Base-by-base conservation (phyloP, 306 rosid genomes). In the Begonia peltatifolia region DNA sequence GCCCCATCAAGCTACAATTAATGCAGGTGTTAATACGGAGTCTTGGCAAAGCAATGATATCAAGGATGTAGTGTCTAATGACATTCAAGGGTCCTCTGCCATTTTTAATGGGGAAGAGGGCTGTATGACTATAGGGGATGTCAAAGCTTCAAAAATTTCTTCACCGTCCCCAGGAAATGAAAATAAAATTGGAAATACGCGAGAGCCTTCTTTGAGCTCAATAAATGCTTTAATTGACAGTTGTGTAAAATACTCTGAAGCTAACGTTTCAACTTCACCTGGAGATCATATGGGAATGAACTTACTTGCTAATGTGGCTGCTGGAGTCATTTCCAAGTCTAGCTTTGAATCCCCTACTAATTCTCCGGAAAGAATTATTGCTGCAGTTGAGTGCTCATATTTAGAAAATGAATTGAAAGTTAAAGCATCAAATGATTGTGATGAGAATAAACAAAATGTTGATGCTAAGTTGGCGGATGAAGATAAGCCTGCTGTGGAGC, bases 251-350 rank as follows among this genome's bases (percentile, higher is more conserved):
- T 63, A 66, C 71, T 81, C 96, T 23, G 88, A 84, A 73, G 74
- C 79, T 18, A 79, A 60, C 67, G 55, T 73, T 55, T 63, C 78
- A 58, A 63, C 65, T 30, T 76, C 88, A 18, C 70, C 64, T 57
- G 83, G 69, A 20, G 88, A 88, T 64, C 84, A 87, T 43, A 42
- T 68, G 63, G 96, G 96, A 18, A 88, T 84, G 86, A 81, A 84
- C 70, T 70, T 88, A 46, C 94, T 84, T 13, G 96, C 94, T 48
- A 71, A 80, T 61, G 96, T 88, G 53, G 96, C 94, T 42, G 92
- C 94, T 9, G 93, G 80, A 23, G 94, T 79, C 65, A 81, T 84
- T 46, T 73, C 86, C 14, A 77, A 83, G 74, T 84, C 94, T 53
- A 82, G 59, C 52, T 58, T 61, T 59, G 77, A 65, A 16, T 71